Percentiles rank a stretch among this genome's conserved stretches.
Conservation (phyloP, 179 eudicot species). For the Nepenthes alata region DNA sequence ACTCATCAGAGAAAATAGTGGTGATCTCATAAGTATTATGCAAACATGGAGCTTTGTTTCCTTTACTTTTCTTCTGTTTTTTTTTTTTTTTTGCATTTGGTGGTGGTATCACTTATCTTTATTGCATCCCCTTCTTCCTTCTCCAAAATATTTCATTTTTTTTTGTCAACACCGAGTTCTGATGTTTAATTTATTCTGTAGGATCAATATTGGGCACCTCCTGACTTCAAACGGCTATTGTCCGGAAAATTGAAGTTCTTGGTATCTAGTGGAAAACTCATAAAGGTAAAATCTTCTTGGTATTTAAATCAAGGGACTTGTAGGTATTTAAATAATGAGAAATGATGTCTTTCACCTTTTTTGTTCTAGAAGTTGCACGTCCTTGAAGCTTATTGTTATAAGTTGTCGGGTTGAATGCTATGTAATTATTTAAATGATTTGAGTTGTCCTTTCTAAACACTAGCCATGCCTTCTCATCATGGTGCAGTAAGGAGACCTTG, state of each 20-base stretch:
- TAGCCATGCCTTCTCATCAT: too few relatives aligned
- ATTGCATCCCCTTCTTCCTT: neutral
- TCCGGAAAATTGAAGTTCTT: slow-evolving; percentile 72
- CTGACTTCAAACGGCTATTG: slow-evolving; percentile 70
- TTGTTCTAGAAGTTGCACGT: too few relatives aligned
- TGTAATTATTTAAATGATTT: too few relatives aligned
- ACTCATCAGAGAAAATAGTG: too few relatives aligned
- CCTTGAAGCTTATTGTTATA: too few relatives aligned
- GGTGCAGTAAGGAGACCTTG: too few relatives aligned
- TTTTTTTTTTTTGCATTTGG: neutral
- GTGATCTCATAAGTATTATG: too few relatives aligned
- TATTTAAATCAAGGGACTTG: neutral
- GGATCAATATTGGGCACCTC: slow-evolving; percentile 96
- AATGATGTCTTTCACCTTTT: too few relatives aligned
- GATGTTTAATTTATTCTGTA: slow-evolving; percentile 16
- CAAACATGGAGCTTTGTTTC: neutral
- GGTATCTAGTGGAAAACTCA: slow-evolving; percentile 66
- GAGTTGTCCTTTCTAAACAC: too few relatives aligned
- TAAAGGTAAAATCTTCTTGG: slow-evolving; percentile 38
- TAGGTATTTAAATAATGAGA: neutral
- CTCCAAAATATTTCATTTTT: neutral
- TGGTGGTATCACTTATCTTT: neutral
- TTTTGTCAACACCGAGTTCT: neutral
- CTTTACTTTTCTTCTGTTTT: neutral
- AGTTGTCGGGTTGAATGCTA: too few relatives aligned